Evolutionary conservation across 768 basidiomycete species (phyloP), one percentile per base, ranked within the genome.

Genomic region (Hydnum rufescens): DNA sequence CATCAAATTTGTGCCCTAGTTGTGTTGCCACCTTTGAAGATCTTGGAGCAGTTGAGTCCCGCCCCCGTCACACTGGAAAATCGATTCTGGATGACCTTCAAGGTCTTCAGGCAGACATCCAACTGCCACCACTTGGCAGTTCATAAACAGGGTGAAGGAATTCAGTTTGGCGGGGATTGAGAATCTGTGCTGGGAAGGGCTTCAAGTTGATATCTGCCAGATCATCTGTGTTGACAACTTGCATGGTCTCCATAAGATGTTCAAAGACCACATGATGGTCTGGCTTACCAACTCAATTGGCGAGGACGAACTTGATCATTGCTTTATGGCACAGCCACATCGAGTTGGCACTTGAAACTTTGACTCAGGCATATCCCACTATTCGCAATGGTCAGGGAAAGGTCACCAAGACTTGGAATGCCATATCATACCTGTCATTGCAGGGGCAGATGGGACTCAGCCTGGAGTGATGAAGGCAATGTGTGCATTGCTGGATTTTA

Each of bases 111-210:
- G 4, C 58, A 60, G 0, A 67, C 65, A 54, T 57, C 67, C 4
- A 66, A 65, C 0, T 69, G 73, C 57, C 67, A 71, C 53, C 73
- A 72, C 0, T 70, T 74, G 53, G 72, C 51, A 51, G 36, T 32
- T 51, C 28, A 43, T 47, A 8, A 13, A 16, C 13, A 53, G 30
- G 49, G 6, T 3, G 5, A 53, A 34, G 23, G 52, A 3, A 4
- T 42, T 26, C 36, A 29, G 25, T 29, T 32, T 42, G 52, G 47
- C 22, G 6, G 23, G 18, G 22, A 22, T 39, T 39, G 36, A 39
- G 36, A 39, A 39, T 39, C 36, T 39, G 36, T 51, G 13, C 58
- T 66, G 4, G n/a, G 46, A 0, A 58, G 62, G 2, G 53, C 60
- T 3, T 16, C 56, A n/a, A 57, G 58, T 16, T 65, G 64, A 8